Base-by-base conservation (phyloP, 2,329 filamentous ascomycete genomes). In the Amesomyces nigricolor region DNA sequence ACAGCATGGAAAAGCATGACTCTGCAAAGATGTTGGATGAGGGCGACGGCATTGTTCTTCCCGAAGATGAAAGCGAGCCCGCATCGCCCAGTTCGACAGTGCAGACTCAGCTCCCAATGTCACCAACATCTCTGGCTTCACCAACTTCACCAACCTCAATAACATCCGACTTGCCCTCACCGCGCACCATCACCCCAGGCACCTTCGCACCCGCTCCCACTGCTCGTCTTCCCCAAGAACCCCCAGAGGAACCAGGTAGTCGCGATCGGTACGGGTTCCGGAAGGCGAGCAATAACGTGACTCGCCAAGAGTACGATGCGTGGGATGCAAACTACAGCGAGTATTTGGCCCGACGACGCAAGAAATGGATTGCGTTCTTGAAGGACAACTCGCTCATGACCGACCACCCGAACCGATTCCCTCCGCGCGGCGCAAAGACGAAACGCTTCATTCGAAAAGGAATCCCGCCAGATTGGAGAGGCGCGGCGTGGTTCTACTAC, bases 401-500 rank as follows among this genome's bases (percentile, higher is more conserved):
- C 4, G 81, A 85, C 44, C 75, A 82, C 4, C 91, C 90, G 1
- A 83, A 81, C 38, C 80, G 83, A 2, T 97, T 97, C 63, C 92
- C 92, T 0, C 80, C 86, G 1, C 87, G 85, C 51, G 89, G 85
- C 48, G 82, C 85, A 45, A 95, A 95, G 71, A 83, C 94, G 43
- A 96, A 95, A 72, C 82, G 91, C 16, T 96, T 94, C 67, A 82
- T 96, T 47, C 85, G 91, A 50, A 97, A 96, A 71, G 92, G 92
- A 14, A 92, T 96, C 48, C 92, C 92, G 3, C 89, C 91, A 0
- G 90, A 96, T 62, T 95, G 91, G 84, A 83, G 92, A 65, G 92
- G 92, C n/a, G 87, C 89, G 5, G 92, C 92, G 45, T 97, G 92
- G 92, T 97, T 95, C 70, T 96, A 88, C 73, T 97, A 96, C 68